phyloP scores from a whole-genome alignment of 225 moss, liverwort and hornwort genomes.

The Bryoerythrophyllum caledonicum region DNA sequence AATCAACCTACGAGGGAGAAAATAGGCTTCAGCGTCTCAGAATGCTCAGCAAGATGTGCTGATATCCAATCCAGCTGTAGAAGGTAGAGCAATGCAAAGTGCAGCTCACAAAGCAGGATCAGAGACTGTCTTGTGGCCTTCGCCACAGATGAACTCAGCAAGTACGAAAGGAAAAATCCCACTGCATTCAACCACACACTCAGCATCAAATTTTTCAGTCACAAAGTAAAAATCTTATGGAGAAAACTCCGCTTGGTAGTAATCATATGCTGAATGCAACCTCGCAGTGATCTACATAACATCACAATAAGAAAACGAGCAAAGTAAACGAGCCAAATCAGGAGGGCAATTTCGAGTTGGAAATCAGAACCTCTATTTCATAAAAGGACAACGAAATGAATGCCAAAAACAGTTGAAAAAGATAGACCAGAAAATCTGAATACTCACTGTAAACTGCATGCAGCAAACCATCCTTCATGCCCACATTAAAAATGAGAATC shows the following conservation, averaged over 20 bases:
- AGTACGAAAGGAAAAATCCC: slow-evolving; percentile 76
- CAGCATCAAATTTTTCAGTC: slow-evolving; percentile 7
- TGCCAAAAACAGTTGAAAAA: background rate
- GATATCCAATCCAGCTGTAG: slow-evolving; percentile 85
- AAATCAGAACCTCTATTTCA: background rate
- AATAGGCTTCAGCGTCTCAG: slow-evolving; percentile 60
- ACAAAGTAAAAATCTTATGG: slow-evolving; percentile 7
- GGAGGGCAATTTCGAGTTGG: background rate
- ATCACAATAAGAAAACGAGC: background rate
- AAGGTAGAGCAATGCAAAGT: slow-evolving; percentile 87
- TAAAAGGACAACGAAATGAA: slow-evolving; percentile 4
- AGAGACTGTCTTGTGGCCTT: slow-evolving; percentile 68
- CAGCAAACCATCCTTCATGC: slow-evolving; percentile 87
- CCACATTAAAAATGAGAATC: slow-evolving; percentile 79
- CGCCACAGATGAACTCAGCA: slow-evolving; percentile 80
- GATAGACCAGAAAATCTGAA: slow-evolving; percentile 7
- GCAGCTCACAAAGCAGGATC: slow-evolving; percentile 89
- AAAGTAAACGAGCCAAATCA: background rate
- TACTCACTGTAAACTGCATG: slow-evolving; percentile 91
- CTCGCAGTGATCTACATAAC: background rate
- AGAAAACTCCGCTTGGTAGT: background rate
- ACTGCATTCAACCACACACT: slow-evolving; percentile 52
- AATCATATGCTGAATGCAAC: slow-evolving; percentile 8
- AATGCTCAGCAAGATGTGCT: slow-evolving; percentile 53
- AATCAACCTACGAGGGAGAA: slow-evolving; percentile 75